Evolutionary conservation across 164 flowering plant species (phyloP), one percentile per base, ranked within the genome.

Genomic region (Taxillus chinensis): DNA sequence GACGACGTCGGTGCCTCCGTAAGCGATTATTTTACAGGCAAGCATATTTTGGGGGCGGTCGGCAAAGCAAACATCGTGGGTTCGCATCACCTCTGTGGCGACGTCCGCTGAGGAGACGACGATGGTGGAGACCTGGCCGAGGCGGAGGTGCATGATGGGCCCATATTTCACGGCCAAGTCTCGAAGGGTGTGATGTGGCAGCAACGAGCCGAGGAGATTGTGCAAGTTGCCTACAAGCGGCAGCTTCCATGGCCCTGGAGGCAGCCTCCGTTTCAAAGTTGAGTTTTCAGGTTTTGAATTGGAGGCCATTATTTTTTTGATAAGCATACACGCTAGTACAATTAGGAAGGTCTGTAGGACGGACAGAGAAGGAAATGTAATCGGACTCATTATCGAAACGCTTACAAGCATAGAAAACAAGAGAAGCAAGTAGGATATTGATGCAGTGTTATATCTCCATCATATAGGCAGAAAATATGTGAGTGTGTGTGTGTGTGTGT

Each of bases 171-270:
- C 45, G 37, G 79, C 79, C 55, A 83, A 16, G 9, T 61, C 62
- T 14, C 75, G 67, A 7, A 79, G 69, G 12, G 84, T 65, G 13
- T 49, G 73, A 70, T 76, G 90, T 68, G 61, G 78, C 68, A 60
- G 74, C 5, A 10, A 63, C 64, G 11, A 74, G 65, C 0, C 68
- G 17, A 73, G 72, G 48, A 83, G 62, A 41, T 80, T 79, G 64
- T 77, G 71, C 37, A 83, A 70, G 75, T 79, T 79, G 42, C 87
- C 87, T 8, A 83, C 82, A 50, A 83, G 62, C 7, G 87, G 87
- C 82, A 73, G 76, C 57, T 68, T 43, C 14, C 64, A 66, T 5
- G 85, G 85, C 6, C 87, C 85, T 3, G 83, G 87, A 7, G 87
- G 87, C 3, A 79, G 77, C 55, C 10, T 53, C 6, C 68, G 56